Base-by-base conservation (phyloP, 1,284 basidiomycete genomes). In the Phylloboletellus chloephorus region DNA sequence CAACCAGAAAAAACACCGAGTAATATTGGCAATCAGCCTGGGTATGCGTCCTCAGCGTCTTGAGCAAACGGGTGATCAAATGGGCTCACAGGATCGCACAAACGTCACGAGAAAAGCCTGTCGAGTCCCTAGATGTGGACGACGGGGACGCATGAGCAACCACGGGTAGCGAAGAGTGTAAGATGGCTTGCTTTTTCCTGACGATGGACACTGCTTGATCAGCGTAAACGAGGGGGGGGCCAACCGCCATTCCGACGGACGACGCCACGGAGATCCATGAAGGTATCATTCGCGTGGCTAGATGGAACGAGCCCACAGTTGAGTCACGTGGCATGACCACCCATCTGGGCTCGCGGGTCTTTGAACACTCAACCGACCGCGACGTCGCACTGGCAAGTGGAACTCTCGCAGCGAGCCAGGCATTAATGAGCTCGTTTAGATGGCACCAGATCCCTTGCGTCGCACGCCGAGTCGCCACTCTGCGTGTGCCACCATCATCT, bases 1-100 rank as follows among this genome's bases (percentile, higher is more conserved):
- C 35, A 92, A 64, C 88, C 89, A 90, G 66, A 89, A 90, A 69
- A 91, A 90, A 63, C 86, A 88, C 54, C 87, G 71, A 15, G 81
- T 82, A 41, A 90, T 85, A 61, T 90, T 90, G 37, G 88, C 86
- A 47, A 88, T 69, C 28, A 88, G 68, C 48, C 84, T 87, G 46
- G 44, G 28, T 30, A 48, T 41, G 37, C 30, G 26, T 24, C 21
- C 23, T 47, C 38, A 53, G 44, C 36, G 28, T 25, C 29, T 41
- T 28, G 23, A 39, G 39, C 23, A 36, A 28, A 37, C 15, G 38
- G 16, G 17, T 29, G 25, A 39, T 28, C 25, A 48, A 29, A 40
- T 5, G 28, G 28, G 63, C 68, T 58, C 52, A 84, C 81, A 89
- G 62, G 47, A 89, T 85, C 7, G 81, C 85, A 54, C 83, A 88